Conservation (phyloP, 129 eudicot genomes). For the Ambrosia trifida region DNA sequence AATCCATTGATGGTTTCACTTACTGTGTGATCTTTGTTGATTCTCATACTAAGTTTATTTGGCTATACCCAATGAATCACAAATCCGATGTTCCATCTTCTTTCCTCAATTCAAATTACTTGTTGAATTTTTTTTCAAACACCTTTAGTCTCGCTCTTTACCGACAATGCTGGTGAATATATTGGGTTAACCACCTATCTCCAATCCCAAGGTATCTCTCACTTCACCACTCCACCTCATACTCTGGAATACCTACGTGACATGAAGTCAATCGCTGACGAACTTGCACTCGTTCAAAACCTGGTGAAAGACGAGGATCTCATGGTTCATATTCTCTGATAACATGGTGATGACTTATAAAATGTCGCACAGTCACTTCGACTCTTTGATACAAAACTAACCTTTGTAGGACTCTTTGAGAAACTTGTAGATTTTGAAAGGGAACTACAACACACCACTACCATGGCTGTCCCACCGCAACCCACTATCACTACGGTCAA, state of each 20-base stretch:
- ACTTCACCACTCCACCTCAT: too few species aligned
- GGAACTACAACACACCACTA: neutral
- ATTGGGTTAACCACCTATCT: too few species aligned
- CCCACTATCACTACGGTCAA: constrained; percentile 15
- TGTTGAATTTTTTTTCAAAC: too few species aligned
- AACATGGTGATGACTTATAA: constrained; percentile 18
- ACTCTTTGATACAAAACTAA: neutral
- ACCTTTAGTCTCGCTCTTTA: too few species aligned
- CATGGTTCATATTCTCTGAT: neutral
- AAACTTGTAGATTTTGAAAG: constrained; percentile 17
- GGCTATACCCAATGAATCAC: too few species aligned
- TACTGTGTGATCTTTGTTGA: too few species aligned
- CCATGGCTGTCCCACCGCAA: neutral
- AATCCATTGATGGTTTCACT: too few species aligned
- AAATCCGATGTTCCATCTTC: too few species aligned
- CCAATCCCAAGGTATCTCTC: too few species aligned
- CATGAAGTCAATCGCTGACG: neutral
- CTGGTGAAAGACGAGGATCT: neutral
- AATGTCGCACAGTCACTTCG: neutral
- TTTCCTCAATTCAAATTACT: too few species aligned
- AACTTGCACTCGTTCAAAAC: constrained; percentile 1
- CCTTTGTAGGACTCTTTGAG: neutral
- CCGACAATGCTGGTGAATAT: too few species aligned
- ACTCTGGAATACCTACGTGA: neutral
- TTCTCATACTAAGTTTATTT: too few species aligned